Evolutionary conservation across 352 stramenopile species (phyloP).

Genomic region (Thraustochytrium sp.): DNA sequence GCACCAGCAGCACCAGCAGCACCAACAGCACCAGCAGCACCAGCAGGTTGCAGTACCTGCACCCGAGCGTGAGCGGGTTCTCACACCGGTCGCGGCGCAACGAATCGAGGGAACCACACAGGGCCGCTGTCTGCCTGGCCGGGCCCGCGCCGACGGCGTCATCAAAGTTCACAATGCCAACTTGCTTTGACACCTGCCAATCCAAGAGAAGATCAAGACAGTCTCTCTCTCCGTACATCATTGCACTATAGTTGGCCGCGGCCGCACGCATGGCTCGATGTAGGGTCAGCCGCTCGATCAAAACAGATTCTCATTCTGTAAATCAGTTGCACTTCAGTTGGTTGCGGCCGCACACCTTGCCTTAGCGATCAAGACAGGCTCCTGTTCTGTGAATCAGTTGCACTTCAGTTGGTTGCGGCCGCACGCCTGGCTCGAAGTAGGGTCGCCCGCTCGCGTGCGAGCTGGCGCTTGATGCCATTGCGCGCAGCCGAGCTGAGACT

Average conservation of each 20-base stretch:
- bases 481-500: not conserved
- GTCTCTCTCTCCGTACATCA: no score
- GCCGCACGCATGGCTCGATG: no score
- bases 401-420: not conserved
- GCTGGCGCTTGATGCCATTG: not conserved
- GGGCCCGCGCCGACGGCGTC: not conserved
- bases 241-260: no score
- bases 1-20: not conserved
- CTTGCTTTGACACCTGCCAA: no score
- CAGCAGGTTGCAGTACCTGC: not conserved
- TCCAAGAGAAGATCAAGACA: no score
- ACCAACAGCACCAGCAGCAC: not conserved
- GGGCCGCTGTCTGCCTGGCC: not conserved
- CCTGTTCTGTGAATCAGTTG: no score
- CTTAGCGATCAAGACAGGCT: no score
- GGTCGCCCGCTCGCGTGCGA: not conserved
- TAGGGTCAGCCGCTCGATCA: not conserved
- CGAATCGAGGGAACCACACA: not conserved
- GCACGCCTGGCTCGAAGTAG: not conserved
- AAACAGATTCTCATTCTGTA: no score
- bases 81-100: not conserved
- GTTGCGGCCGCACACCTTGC: not conserved
- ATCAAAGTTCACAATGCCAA: conserved; percentile 15
- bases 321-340: not conserved
- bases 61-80: not conserved